Percentiles rank a stretch among this genome's conserved stretches.
These are phyloP conservation scores for Agapanthus africanus DNA, from an alignment of 106 monocot genomes.

Conservation along the genomic window DNA sequence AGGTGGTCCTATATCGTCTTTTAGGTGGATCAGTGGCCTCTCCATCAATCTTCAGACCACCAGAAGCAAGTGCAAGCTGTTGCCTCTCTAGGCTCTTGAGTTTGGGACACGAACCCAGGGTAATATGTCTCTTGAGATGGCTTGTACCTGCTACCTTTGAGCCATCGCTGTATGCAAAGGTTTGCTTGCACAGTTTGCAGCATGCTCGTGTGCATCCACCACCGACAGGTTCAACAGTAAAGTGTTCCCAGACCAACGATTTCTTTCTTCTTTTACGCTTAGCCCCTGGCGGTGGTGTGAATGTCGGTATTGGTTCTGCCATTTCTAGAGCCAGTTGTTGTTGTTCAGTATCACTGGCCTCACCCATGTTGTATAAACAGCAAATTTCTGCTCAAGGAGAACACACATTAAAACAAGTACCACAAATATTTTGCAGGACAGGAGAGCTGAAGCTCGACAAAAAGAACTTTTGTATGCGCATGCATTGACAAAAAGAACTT, in stretches of 20 bases:
- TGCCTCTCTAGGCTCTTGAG: constrained; percentile 52
- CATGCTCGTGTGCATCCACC: constrained; percentile 66
- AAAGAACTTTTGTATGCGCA: no score
- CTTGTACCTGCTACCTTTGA: constrained; percentile 88
- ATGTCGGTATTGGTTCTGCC: constrained; percentile 16
- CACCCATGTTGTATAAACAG: constrained; percentile 28
- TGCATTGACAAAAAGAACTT: no score
- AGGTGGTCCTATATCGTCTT: constrained; percentile 50
- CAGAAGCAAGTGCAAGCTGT: constrained; percentile 39
- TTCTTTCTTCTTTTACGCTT: constrained; percentile 75
- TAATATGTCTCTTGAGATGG: constrained; percentile 88
- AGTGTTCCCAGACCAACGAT: constrained; percentile 90
- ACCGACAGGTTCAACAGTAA: constrained; percentile 61
- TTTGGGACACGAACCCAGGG: constrained; percentile 73
- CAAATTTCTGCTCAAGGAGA: not conserved
- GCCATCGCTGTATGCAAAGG: constrained; percentile 85
- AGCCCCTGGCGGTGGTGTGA: constrained; percentile 22
- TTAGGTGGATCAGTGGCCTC: constrained; percentile 41
- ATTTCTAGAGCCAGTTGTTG: constrained; percentile 6
- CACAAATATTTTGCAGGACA: not conserved
- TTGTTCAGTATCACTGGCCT: constrained; percentile 39
- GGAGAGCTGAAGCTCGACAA: no score
- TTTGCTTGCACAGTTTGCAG: constrained; percentile 90
- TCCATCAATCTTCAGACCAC: constrained; percentile 28
- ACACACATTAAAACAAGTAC: not conserved